Base-by-base conservation (phyloP, 2,329 filamentous ascomycete genomes). In the Paecilomyces niveus region DNA sequence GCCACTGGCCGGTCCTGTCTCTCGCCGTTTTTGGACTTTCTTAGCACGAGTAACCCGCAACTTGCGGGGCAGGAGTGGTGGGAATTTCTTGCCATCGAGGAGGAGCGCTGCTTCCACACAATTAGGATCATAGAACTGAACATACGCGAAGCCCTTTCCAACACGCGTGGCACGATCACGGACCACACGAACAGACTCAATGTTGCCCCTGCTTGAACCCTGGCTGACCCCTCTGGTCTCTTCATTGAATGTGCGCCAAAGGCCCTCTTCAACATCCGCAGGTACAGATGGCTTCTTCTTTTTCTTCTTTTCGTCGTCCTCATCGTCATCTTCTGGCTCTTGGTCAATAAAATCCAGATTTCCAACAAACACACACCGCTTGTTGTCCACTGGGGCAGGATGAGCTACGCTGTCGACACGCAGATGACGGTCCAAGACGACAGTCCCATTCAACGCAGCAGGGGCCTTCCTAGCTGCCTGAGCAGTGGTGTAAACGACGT, bases 321-420 rank as follows among this genome's bases (percentile, higher is more conserved):
- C n/a, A 52, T 87, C 82, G 55, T 84, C 87, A 49, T 85, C 85
- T 55, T 88, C 81, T 45, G 84, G 89, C 76, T 97, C 92, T 64
- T 97, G 91, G 68, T 97, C 93, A 15, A 99, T 90, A 68, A 99
- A 99, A 54, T 91, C 92, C 1, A 99, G 83, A 70, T 99, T 99
- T 53, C 94, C 94, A 26, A 99, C 90, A 69, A 99, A 99, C 15
- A 99, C 87, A 73, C 94, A 99, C 57, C 92, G 89, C 59, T 89
- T 87, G 73, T 96, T 87, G 70, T 96, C 93, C 18, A 87, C 85
- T 49, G 87, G 84, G 13, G 89, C 82, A 0, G 94, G 94, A 74
- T 97, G 92, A 0, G 92, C 90, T 33, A 99, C 87, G 64, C 87
- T 90, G 76, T 99, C 94, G 24, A 93, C 93, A 50, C 93, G 87